Evolutionary conservation across 2,329 filamentous ascomycete species (phyloP).

Genomic region (Celoporthe dispersa): DNA sequence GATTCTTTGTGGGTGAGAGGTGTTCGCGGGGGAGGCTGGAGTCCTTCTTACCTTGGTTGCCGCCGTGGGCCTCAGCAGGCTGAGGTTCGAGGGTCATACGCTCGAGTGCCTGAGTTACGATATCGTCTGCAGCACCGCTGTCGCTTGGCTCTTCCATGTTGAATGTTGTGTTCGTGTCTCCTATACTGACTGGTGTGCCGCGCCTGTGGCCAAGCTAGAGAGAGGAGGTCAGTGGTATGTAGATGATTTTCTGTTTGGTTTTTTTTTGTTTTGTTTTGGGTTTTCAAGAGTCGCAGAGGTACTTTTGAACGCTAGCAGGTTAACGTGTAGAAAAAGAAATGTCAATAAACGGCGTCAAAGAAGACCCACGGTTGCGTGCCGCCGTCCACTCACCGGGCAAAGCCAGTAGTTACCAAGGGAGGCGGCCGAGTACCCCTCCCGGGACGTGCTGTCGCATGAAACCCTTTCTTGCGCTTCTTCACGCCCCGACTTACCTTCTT

Average conservation of each 20-base stretch:
- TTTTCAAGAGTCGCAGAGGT: not conserved
- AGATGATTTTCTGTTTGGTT: too few species aligned
- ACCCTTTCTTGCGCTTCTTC: not conserved
- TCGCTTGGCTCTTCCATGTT: not conserved
- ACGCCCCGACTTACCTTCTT: not conserved
- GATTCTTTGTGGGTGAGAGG: not conserved
- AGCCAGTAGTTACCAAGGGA: not conserved
- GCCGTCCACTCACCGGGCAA: not conserved
- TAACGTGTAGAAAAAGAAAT: not conserved
- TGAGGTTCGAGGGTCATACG: not conserved
- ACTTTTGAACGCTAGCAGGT: not conserved
- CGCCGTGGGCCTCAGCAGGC: not conserved
- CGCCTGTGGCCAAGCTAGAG: not conserved
- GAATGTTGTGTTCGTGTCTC: not conserved
- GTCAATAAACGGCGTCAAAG: not conserved
- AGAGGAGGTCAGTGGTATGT: not conserved
- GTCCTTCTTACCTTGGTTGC: not conserved
- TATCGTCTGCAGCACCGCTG: not conserved
- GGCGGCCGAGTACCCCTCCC: not conserved
- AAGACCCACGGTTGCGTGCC: not conserved
- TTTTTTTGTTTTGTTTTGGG: not conserved
- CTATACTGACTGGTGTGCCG: not conserved
- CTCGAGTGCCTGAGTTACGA: not conserved
- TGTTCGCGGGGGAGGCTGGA: too few species aligned
- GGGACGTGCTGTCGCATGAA: not conserved